These are phyloP conservation scores for Venturia carpophila DNA, from an alignment of 2,329 filamentous ascomycete genomes.

Conservation along the genomic window DNA sequence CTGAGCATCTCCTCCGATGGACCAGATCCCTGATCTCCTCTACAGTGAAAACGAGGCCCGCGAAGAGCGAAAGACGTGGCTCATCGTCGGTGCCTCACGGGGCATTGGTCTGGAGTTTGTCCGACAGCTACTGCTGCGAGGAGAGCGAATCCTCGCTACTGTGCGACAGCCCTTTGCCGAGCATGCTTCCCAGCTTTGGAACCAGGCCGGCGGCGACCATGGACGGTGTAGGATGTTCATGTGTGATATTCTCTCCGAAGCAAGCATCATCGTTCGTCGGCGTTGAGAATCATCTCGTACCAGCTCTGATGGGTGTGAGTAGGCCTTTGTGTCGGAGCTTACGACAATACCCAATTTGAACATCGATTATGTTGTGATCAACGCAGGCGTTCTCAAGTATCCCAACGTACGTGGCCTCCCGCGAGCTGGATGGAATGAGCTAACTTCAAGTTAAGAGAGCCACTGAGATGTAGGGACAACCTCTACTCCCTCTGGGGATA, in stretches of 20 bases:
- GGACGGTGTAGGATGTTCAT: constrained; percentile 41
- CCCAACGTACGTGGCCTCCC: constrained; percentile 41
- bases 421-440: constrained; percentile 21
- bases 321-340: constrained; percentile 39
- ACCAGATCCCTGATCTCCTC: constrained; percentile 37
- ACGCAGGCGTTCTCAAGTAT: constrained; percentile 50
- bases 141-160: constrained; percentile 45
- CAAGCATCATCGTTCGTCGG: constrained; percentile 42
- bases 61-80: constrained; percentile 29
- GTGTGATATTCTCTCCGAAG: constrained; percentile 47
- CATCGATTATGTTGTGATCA: constrained; percentile 49
- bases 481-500: not conserved
- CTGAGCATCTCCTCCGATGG: constrained; percentile 27
- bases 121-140: constrained; percentile 40
- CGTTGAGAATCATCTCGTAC: constrained; percentile 22
- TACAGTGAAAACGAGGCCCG: constrained; percentile 27
- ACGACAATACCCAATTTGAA: constrained; percentile 34
- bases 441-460: constrained; percentile 36
- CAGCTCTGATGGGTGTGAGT: constrained; percentile 16
- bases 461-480: constrained; percentile 43
- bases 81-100: constrained; percentile 40
- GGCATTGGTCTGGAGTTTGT: constrained; percentile 48
- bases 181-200: constrained; percentile 28
- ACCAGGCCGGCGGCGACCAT: constrained; percentile 36
- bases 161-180: constrained; percentile 29